Conservation (phyloP, 139 green algal genomes). For the Chara braunii region DNA sequence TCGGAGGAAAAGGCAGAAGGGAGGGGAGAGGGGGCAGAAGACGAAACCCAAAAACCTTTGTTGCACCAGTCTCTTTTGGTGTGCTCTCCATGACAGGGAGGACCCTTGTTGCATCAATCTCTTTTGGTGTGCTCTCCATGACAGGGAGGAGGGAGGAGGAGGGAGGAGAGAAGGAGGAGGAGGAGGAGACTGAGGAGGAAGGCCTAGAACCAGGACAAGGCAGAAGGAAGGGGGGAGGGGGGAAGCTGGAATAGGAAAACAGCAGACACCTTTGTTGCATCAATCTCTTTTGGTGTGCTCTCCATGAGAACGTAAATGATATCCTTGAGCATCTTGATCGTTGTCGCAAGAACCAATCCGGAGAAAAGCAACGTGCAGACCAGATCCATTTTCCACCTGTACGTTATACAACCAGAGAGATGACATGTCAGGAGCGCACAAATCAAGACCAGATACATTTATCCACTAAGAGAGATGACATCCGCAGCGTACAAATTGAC, state of each 20-base stretch:
- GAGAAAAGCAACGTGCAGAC: slow-evolving; percentile 93
- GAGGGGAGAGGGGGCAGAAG: not conserved
- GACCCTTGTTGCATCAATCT: slow-evolving; percentile 38
- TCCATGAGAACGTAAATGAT: slow-evolving; percentile 90
- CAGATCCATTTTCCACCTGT: slow-evolving; percentile 30
- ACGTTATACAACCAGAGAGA: not conserved
- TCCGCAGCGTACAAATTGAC: not conserved
- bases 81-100: slow-evolving; percentile 87
- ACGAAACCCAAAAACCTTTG: slow-evolving; percentile 8
- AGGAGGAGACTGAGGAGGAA: not conserved
- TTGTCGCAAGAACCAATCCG: slow-evolving; percentile 77
- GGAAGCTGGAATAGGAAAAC: not conserved
- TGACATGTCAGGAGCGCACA: not conserved
- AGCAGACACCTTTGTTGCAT: slow-evolving; percentile 24
- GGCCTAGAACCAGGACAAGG: not conserved
- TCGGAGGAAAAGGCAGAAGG: not conserved
- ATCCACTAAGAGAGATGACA: not conserved
- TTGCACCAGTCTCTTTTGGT: slow-evolving; percentile 46
- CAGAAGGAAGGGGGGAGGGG: not conserved
- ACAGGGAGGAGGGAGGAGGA: no score
- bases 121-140: slow-evolving; percentile 77
- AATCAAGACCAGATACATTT: not conserved
- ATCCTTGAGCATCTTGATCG: slow-evolving; percentile 63
- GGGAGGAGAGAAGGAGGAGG: not conserved
- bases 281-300: slow-evolving; percentile 55